phyloP scores from a whole-genome alignment of 176 grass and related monocot genomes.

The Dactylis glomerata region DNA sequence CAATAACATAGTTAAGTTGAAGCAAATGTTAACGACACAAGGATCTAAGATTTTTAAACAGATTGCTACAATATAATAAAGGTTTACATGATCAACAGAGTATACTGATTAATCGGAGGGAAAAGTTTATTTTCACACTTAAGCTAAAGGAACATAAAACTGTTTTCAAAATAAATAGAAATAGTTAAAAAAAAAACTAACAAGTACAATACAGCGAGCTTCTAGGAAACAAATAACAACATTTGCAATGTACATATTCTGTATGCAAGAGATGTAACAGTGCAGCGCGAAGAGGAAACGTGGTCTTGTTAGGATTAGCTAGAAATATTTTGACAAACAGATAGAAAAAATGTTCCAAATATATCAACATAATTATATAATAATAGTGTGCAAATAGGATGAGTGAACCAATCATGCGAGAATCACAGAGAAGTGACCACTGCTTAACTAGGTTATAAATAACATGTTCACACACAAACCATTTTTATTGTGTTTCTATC shows the following conservation, averaged over 20 bases:
- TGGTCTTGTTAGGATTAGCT: background rate
- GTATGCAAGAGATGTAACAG: background rate
- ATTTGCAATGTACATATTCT: background rate
- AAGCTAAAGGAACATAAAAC: background rate
- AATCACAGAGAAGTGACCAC: background rate
- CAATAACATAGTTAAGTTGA: background rate
- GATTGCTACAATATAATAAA: conserved; percentile 9
- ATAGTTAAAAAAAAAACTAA: conserved; percentile 16
- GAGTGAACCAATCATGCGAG: background rate
- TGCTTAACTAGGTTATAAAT: background rate
- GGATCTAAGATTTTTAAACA: background rate
- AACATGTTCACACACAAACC: background rate
- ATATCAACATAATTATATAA: background rate
- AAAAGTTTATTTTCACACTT: background rate
- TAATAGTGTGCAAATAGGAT: conserved; percentile 1
- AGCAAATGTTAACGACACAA: conserved; percentile 18
- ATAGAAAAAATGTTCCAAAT: background rate
- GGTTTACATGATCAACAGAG: background rate
- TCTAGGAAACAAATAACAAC: conserved; percentile 2
- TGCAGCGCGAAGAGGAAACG: background rate
- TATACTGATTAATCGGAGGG: background rate
- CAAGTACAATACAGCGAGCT: background rate
- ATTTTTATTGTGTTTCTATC: background rate
- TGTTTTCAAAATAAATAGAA: background rate
- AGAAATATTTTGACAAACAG: background rate